Conservation (phyloP, 192 early-diverging fungal genomes). For the Pilaira anomala region DNA sequence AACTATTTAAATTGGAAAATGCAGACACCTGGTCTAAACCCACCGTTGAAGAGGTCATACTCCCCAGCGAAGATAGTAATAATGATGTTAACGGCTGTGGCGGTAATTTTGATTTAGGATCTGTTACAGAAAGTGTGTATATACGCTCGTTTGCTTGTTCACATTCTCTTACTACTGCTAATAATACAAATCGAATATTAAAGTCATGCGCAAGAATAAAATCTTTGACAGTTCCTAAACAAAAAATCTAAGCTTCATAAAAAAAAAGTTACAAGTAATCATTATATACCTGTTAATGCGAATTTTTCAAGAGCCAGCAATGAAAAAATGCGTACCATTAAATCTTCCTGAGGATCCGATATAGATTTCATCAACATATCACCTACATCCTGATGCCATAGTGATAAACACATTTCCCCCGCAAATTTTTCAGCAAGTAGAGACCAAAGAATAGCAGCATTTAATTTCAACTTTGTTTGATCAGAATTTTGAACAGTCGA, state of each 20-base stretch:
- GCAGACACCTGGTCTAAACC: not conserved
- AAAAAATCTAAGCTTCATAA: not conserved
- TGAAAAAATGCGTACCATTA: slow-evolving; percentile 48
- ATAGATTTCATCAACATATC: slow-evolving; percentile 44
- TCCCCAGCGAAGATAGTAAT: not conserved
- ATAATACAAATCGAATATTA: slow-evolving; percentile 8
- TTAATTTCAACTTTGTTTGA: slow-evolving; percentile 23
- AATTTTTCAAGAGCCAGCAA: slow-evolving; percentile 58
- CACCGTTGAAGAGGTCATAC: not conserved
- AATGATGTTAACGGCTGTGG: not conserved
- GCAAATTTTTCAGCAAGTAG: slow-evolving; percentile 52
- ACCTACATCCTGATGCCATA: slow-evolving; percentile 48
- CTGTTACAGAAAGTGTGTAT: not conserved
- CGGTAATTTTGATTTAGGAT: not conserved
- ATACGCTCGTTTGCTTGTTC: slow-evolving; percentile 11
- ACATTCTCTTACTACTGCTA: slow-evolving; percentile 16
- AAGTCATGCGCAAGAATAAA: slow-evolving; percentile 8
- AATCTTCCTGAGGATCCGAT: slow-evolving; percentile 32
- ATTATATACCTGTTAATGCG: slow-evolving; percentile 48
- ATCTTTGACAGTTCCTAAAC: slow-evolving; percentile 16
- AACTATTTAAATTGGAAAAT: slow-evolving; percentile 5
- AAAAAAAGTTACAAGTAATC: not conserved
- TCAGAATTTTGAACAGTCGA: too few relatives aligned
- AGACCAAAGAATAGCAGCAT: slow-evolving; percentile 52
- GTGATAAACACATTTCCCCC: slow-evolving; percentile 47